Evolutionary conservation across 192 early-diverging fungal species (phyloP), one percentile per base, ranked within the genome.

Genomic region (Dispira parvispora): DNA sequence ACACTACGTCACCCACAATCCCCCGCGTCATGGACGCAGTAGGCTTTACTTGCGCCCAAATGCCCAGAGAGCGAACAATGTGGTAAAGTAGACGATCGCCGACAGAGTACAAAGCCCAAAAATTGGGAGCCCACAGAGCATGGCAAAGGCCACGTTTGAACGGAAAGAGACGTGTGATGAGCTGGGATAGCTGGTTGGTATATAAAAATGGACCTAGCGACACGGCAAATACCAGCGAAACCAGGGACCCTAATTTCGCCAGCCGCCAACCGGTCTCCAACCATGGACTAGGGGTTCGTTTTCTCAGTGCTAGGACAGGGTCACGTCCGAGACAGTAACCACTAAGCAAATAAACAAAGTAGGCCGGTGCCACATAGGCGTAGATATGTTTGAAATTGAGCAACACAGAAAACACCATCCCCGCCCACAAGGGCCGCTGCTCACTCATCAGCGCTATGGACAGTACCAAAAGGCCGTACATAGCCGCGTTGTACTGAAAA

Each of bases 341-440:
- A 11, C 80, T 67, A 14, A 95, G 76, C 0, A 98, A 68, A 67
- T 89, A 94, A 28, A 91, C 73, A 78, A 98, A 98, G 74, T 92
- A 94, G 10, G 95, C 90, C 3, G 91, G 95, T 10, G 90, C 82
- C 46, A 89, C 75, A 74, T 89, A 89, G 50, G 95, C 75, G 69
- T 88, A 98, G 45, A 98, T 96, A 63, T 98, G 95, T 77, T 98
- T 98, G 70, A 96, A 95, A 78, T 94, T 94, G 65, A 98, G 71
- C 44, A 96, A 70, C 6, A 78, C 77, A 10, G 95, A 91, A 82
- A 96, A 98, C 63, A 84, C 57, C 14, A 82, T 69, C 13, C 84
- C 95, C 0, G 81, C 67, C 8, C 64, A 62, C 56, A 75, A 46
- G 62, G 69, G 65, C 46, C 64, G 68, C 47, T 78, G 86, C 75